These are phyloP conservation scores for Ophiostoma sp. DNA, from an alignment of 2,329 filamentous ascomycete genomes.

Conservation along the genomic window DNA sequence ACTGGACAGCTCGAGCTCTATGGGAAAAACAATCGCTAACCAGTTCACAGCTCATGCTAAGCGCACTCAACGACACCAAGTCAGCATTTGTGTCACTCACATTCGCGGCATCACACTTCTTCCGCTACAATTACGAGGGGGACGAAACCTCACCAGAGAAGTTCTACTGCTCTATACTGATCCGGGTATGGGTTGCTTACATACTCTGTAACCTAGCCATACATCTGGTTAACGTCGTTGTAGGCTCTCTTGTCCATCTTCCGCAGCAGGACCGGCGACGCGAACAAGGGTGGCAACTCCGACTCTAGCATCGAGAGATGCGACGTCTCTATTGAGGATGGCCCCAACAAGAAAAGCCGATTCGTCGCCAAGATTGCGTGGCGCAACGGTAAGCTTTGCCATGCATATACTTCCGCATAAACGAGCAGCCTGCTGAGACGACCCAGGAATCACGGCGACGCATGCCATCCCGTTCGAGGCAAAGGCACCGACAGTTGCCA, in stretches of 20 bases:
- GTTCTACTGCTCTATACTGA: conserved; percentile 72
- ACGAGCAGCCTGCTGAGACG: not conserved
- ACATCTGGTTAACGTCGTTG: not conserved
- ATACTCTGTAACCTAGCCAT: not conserved
- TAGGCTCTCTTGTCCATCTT: conserved; percentile 68
- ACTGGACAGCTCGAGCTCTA: no score
- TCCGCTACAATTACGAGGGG: conserved; percentile 62
- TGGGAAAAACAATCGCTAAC: not conserved
- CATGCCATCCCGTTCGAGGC: conserved; percentile 72
- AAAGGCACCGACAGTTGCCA: conserved; percentile 67
- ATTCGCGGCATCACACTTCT: conserved; percentile 63
- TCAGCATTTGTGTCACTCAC: conserved; percentile 71
- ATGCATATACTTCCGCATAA: not conserved
- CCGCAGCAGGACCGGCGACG: conserved; percentile 57
- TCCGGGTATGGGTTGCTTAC: conserved; percentile 46
- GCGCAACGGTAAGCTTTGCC: conserved; percentile 54
- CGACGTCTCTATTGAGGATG: conserved; percentile 68
- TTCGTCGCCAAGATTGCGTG: conserved; percentile 69
- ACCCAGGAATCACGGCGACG: conserved; percentile 63
- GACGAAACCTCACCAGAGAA: conserved; percentile 46
- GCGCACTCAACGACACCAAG: conserved; percentile 72
- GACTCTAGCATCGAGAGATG: conserved; percentile 69
- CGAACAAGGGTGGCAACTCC: conserved; percentile 52
- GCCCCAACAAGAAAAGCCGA: conserved; percentile 63
- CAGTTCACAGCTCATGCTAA: conserved; percentile 57